phyloP scores from a whole-genome alignment of 1,284 basidiomycete species.

The Trichosporon faecale region DNA sequence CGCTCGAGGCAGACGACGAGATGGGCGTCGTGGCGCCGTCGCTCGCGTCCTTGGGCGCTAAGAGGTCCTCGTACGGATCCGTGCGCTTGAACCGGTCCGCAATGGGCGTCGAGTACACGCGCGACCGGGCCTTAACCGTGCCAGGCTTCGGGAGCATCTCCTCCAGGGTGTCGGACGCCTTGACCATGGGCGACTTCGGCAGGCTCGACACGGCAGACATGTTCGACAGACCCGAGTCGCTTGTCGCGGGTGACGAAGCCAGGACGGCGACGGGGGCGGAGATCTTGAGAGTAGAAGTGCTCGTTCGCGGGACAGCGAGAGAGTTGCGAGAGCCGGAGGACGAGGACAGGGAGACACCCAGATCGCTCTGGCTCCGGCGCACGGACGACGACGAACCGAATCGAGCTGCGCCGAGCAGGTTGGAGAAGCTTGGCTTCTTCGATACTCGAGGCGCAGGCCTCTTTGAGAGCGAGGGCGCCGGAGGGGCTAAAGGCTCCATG shows the following conservation, averaged over 20 bases:
- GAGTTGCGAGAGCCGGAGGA: neutral
- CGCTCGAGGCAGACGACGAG: conserved; percentile 13
- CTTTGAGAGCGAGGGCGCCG: conserved; percentile 17
- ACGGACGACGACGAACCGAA: conserved; percentile 15
- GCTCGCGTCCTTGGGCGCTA: conserved; percentile 18
- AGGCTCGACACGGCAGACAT: conserved; percentile 3
- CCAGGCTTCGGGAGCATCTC: conserved; percentile 36
- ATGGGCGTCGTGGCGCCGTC: conserved; percentile 10
- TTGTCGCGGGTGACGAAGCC: neutral
- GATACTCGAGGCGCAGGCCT: conserved; percentile 29
- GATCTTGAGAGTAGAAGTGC: conserved; percentile 9
- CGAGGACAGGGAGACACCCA: neutral
- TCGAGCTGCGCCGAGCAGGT: conserved; percentile 25
- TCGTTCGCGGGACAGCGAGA: neutral
- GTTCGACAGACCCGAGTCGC: neutral
- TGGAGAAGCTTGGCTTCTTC: conserved; percentile 32
- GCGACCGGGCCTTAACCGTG: conserved; percentile 37
- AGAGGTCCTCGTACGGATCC: conserved; percentile 17
- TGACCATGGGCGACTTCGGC: conserved; percentile 7
- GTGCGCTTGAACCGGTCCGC: conserved; percentile 43
- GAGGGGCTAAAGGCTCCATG: conserved; percentile 13
- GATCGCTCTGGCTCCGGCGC: conserved; percentile 26
- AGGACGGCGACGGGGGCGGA: neutral
- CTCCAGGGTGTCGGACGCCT: conserved; percentile 26
- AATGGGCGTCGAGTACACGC: conserved; percentile 42